Evolutionary conservation across 1,284 basidiomycete genomes (phyloP).

Genomic region (Flammula alnicola): DNA sequence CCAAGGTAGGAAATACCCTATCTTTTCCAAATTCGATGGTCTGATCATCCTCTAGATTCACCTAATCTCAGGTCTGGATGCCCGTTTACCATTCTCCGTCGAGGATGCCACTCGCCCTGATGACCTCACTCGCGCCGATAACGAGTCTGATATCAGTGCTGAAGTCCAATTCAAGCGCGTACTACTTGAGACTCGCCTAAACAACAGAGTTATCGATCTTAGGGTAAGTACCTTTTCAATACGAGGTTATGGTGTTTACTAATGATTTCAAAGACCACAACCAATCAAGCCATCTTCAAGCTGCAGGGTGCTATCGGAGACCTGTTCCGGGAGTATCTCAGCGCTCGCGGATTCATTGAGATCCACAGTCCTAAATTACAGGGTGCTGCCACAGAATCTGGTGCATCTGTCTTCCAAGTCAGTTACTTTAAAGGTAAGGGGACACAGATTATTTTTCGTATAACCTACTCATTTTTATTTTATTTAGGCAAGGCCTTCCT

Average conservation of each 20-base stretch:
- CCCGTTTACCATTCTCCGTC: conserved; percentile 86
- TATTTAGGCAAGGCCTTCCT: conserved; percentile 82
- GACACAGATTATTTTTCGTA: not conserved
- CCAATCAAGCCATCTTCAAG: conserved; percentile 96
- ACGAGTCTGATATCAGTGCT: conserved; percentile 63
- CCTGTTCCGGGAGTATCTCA: conserved; percentile 89
- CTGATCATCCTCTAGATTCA: conserved; percentile 60
- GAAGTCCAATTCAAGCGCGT: conserved; percentile 78
- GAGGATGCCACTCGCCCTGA: conserved; percentile 87
- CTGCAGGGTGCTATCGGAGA: conserved; percentile 89
- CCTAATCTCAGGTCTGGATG: conserved; percentile 81
- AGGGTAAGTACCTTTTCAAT: conserved; percentile 58
- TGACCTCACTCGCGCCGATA: conserved; percentile 63
- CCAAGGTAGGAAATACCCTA: conserved; percentile 59
- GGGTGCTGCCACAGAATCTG: conserved; percentile 96
- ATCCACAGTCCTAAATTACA: conserved; percentile 99
- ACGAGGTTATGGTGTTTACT: conserved; percentile 1
- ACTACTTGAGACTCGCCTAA: conserved; percentile 90
- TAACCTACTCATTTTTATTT: conserved; percentile 1
- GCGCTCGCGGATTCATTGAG: conserved; percentile 82
- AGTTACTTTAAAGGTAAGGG: conserved; percentile 91
- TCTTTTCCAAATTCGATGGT: conserved; percentile 4
- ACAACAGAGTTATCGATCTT: conserved; percentile 95
- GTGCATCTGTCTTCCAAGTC: conserved; percentile 97
- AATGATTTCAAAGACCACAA: conserved; percentile 71